A percentile compares a stretch with the other conserved stretches of the same genome.
Conservation (phyloP, 2,329 filamentous ascomycete species). For the Endothia cerciana region DNA sequence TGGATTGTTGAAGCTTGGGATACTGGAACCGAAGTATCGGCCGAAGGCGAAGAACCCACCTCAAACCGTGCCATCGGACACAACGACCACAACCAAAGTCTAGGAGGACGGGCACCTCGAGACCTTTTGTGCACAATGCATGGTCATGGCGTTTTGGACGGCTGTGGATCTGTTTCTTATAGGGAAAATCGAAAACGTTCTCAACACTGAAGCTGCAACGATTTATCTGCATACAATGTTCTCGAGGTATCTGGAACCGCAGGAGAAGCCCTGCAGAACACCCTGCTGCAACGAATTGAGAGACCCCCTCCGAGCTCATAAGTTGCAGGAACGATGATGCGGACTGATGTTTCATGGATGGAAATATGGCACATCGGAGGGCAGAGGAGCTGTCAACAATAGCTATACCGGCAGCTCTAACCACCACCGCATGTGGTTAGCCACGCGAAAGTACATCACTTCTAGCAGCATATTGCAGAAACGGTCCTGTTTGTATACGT, state of each 20-base stretch:
- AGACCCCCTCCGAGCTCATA: not conserved
- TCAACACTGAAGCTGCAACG: not conserved
- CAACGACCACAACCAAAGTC: constrained; percentile 22
- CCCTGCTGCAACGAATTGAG: not conserved
- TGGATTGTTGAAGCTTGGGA: constrained; percentile 38
- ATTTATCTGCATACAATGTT: not conserved
- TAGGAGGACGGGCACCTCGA: not conserved
- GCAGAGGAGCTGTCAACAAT: not conserved
- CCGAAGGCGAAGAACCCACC: constrained; percentile 33
- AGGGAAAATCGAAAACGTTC: not conserved
- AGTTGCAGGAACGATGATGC: not conserved
- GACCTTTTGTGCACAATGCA: not conserved
- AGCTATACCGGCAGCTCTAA: not conserved
- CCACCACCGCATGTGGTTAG: not conserved
- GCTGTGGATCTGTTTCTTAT: not conserved
- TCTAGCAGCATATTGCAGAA: not conserved
- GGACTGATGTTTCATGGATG: not conserved
- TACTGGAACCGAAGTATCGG: constrained; percentile 44
- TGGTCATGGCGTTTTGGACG: not conserved
- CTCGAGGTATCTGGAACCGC: not conserved
- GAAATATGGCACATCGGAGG: not conserved
- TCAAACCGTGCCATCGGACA: constrained; percentile 10
- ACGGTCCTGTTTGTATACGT: not conserved
- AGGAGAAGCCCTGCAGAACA: not conserved
- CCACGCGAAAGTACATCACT: not conserved